Evolutionary conservation across 371 early-diverging fungal genomes (phyloP).

Genomic region (Apophysomyces trapeziformis): DNA sequence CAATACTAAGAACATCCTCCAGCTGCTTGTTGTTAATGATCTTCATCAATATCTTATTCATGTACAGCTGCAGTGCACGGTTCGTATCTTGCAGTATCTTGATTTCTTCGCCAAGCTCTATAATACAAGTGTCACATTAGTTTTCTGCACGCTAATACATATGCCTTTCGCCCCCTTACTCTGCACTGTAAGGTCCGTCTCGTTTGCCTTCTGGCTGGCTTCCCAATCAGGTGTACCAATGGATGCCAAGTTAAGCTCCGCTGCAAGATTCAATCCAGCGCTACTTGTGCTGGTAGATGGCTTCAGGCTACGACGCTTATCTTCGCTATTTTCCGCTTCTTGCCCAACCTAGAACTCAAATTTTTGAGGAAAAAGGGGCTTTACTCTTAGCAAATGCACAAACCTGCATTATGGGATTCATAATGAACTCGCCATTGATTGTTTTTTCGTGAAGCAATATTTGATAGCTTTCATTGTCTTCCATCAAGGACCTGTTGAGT

Average conservation of each 20-base stretch:
- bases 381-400: slow-evolving; percentile 65
- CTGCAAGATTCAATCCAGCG: slow-evolving; percentile 56
- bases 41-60: slow-evolving; percentile 57
- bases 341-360: slow-evolving; percentile 12
- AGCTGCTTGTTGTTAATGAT: slow-evolving; percentile 52
- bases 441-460: slow-evolving; percentile 80
- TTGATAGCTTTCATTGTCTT: slow-evolving; percentile 88
- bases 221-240: slow-evolving; percentile 29
- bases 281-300: slow-evolving; percentile 25
- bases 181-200: slow-evolving; percentile 26
- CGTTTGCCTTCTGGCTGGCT: slow-evolving; percentile 28
- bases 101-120: slow-evolving; percentile 51
- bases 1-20: slow-evolving; percentile 54
- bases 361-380: slow-evolving; percentile 44
- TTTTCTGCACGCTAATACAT: background rate
- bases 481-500: slow-evolving; percentile 73
- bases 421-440: slow-evolving; percentile 79
- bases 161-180: slow-evolving; percentile 20
- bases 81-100: slow-evolving; percentile 51
- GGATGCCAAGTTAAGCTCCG: slow-evolving; percentile 62
- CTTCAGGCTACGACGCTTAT: slow-evolving; percentile 24
- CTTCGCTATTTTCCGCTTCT: slow-evolving; percentile 7
- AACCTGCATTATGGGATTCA: slow-evolving; percentile 63
- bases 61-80: slow-evolving; percentile 51
- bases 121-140: background rate